Evolutionary conservation across 371 early-diverging fungal genomes (phyloP), one percentile per base, ranked within the genome.

Genomic region (Rozella allomycis): DNA sequence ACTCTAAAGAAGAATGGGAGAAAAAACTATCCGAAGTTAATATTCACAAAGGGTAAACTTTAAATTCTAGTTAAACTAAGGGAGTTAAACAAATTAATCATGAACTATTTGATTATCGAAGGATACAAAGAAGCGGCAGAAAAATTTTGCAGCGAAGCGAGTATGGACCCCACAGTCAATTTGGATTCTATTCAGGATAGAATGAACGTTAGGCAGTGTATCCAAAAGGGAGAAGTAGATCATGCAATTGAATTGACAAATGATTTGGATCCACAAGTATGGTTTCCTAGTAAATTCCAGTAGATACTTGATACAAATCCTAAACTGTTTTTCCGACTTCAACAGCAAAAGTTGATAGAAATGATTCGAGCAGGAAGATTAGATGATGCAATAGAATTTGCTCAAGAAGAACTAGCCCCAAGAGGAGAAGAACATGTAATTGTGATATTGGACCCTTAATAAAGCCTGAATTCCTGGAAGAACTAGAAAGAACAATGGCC

Each of bases 91-190:
- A 76, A 74, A 45, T 65, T 94, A 19, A 71, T 94, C 17, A 88
- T 94, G 91, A 85, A 94, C 57, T 94, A 94, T 41, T 55, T 94
- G 18, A 74, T 90, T 11, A 83, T 94, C 32, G 94, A 94, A 49
- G 94, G 94, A 0, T 91, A 84, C 63, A 87, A 83, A 50, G 90
- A 90, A 49, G 96, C 93, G 0, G 93, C 90, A 3, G 83, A 87
- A 49, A 79, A 78, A 47, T 90, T 94, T 42, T 72, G 73, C 38
- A 46, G 61, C 26, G 91, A 91, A 42, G 67, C 80, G 30, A 79
- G 78, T 0, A 37, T 86, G 4, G 50, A 55, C 25, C 77, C 83
- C 5, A 55, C 55, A 3, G 70, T 80, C 2, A 82, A 90, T 50
- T 47, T 85, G 31, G 66, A 66, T n/a, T 73, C 75, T 0, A 88